Base-by-base conservation (phyloP, 352 stramenopile species). In the Halophytophthora polymorphica region DNA sequence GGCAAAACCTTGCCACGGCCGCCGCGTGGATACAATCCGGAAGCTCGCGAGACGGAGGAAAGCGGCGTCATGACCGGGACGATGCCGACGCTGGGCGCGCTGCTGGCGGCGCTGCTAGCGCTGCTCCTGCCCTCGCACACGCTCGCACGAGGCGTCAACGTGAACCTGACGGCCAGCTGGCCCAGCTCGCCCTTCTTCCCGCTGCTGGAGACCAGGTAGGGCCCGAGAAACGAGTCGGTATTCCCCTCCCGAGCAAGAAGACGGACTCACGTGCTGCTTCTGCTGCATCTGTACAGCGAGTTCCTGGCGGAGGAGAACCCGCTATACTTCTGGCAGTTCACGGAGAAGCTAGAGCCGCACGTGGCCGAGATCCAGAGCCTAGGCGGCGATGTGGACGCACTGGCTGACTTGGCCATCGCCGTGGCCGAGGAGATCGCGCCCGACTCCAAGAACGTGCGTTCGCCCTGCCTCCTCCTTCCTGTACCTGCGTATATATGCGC, bases 251-350 rank as follows among this genome's bases (percentile, higher is more conserved):
- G 11, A 38, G 3, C 6, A 17, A 38, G 11, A 14, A n/a, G 33
- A 17, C 13, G 6, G 17, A 28, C 29, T 42, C 28, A 28, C 12
- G 15, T 31, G 14, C 37, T 18, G 23, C 11, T 10, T 3, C n/a
- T 18, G 2, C 3, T 33, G 6, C n/a, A 18, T 37, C 3, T 31
- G 17, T 14, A n/a, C 46, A 91, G 81, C 59, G 83, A 91, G 46
- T 93, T 88, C 53, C 63, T 93, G 33, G 80, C 81, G 12, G 77
- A 91, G 37, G 81, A 91, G 48, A 88, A 90, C 45, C 78, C 80
- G 15, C 52, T 72, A 40, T 83, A 77, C 50, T 93, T 92, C 54
- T 93, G 80, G 79, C 61, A 75, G 60, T 93, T 83, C 44, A 44
- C 90, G 18, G 77, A 88, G 31, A 38, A 74, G 17, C 37, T 92